Conservation (phyloP, 768 basidiomycete species). For the Lactarius tabidus region DNA sequence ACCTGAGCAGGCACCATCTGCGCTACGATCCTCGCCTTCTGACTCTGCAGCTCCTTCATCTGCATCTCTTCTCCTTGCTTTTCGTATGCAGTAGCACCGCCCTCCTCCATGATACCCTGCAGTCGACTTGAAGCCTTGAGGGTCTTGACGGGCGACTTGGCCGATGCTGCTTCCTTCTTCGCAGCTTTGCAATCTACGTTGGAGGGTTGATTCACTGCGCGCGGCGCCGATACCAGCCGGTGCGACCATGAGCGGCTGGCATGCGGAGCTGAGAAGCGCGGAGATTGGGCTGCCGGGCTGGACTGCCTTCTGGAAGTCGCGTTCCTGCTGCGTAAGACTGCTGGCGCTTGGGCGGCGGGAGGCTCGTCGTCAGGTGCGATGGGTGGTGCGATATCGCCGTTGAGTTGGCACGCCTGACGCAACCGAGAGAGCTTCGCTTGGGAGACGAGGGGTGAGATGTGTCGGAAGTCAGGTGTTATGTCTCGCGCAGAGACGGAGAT, state of each 20-base stretch:
- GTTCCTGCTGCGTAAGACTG: slow-evolving; percentile 80
- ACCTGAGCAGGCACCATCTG: slow-evolving; percentile 76
- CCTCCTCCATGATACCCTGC: slow-evolving; percentile 45
- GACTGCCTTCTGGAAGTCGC: slow-evolving; percentile 94
- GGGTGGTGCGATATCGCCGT: slow-evolving; percentile 50
- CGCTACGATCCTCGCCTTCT: slow-evolving; percentile 90
- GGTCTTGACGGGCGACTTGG: slow-evolving; percentile 50
- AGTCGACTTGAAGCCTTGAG: slow-evolving; percentile 38
- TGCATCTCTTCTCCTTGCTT: slow-evolving; percentile 44
- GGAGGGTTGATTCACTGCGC: slow-evolving; percentile 40
- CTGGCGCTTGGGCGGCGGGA: slow-evolving; percentile 31
- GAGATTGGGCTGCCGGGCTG: slow-evolving; percentile 94
- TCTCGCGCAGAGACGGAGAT: slow-evolving; percentile 81
- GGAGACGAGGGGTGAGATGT: slow-evolving; percentile 56
- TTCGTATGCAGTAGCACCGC: slow-evolving; percentile 33
- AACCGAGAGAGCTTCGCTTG: slow-evolving; percentile 67
- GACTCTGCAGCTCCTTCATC: slow-evolving; percentile 78
- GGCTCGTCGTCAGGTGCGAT: slow-evolving; percentile 25
- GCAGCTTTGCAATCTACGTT: slow-evolving; percentile 57
- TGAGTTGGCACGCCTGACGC: slow-evolving; percentile 59
- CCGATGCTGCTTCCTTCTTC: slow-evolving; percentile 38
- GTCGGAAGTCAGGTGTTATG: slow-evolving; percentile 66
- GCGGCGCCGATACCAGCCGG: slow-evolving; percentile 40
- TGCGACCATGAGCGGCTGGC: slow-evolving; percentile 77
- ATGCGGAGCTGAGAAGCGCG: slow-evolving; percentile 81